These are phyloP conservation scores for Nyctanthes arbortristis DNA, from an alignment of 257 asterid species.

Conservation along the genomic window DNA sequence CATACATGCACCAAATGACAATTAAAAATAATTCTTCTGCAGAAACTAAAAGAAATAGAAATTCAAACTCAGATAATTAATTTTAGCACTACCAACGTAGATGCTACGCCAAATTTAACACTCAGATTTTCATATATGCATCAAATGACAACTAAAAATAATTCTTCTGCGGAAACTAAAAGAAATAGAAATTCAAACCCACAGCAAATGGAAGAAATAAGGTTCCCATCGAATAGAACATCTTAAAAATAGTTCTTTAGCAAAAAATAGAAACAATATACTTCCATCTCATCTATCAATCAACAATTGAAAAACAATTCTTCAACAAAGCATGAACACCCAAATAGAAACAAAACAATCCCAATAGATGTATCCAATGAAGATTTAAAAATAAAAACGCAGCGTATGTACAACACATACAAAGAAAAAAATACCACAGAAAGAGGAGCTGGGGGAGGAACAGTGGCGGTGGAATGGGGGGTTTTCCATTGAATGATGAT, in stretches of 20 bases:
- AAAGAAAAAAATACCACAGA: constrained; percentile 30
- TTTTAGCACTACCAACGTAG: too few species aligned
- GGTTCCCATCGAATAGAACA: too few species aligned
- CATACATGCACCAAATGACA: neutral
- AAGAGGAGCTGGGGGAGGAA: constrained; percentile 39
- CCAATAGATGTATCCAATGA: neutral
- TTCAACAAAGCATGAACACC: too few species aligned
- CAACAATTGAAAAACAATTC: neutral
- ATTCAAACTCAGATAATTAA: too few species aligned
- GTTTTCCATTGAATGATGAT: constrained; percentile 44
- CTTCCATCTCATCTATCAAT: neutral
- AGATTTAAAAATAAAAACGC: neutral
- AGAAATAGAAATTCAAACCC: too few species aligned
- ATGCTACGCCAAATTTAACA: neutral
- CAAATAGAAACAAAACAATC: neutral
- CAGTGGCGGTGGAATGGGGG: constrained; percentile 44
- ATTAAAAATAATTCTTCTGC: too few species aligned
- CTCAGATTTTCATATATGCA: neutral
- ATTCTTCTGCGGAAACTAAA: too few species aligned
- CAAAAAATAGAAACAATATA: too few species aligned
- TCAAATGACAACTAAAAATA: neutral
- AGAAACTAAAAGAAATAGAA: too few species aligned
- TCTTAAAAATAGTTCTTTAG: too few species aligned
- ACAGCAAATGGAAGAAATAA: neutral
- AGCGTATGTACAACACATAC: neutral